phyloP scores from a whole-genome alignment of 805 yeast species.

The Barnettozyma sucrosica region DNA sequence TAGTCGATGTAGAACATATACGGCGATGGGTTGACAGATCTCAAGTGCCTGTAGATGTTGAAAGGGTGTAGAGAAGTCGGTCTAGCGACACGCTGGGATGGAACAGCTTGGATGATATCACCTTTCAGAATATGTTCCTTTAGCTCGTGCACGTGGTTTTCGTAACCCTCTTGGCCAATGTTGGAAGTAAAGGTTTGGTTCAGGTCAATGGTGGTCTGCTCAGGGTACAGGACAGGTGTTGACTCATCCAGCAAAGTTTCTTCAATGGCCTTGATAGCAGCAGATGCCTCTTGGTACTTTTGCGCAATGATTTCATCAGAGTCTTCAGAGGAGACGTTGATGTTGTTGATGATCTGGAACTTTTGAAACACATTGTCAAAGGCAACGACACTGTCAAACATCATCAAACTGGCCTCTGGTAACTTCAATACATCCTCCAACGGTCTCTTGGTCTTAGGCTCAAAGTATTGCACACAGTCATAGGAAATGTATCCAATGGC shows the following conservation, averaged over 20 bases:
- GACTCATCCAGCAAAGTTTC: conserved; percentile 39
- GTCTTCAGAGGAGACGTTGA: conserved; percentile 39
- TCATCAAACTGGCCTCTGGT: conserved; percentile 91
- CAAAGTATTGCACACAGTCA: conserved; percentile 95
- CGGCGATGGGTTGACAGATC: conserved; percentile 97
- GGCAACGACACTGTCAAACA: conserved; percentile 84
- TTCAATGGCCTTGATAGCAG: conserved; percentile 54
- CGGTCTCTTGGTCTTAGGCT: conserved; percentile 76
- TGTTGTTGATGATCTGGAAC: conserved; percentile 83
- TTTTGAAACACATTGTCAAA: conserved; percentile 93
- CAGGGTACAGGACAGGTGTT: conserved; percentile 52
- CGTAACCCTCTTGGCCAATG: conserved; percentile 92
- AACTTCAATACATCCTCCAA: conserved; percentile 74
- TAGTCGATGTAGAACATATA: conserved; percentile 92
- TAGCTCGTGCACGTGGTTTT: conserved; percentile 65
- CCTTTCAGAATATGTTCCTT: conserved; percentile 83
- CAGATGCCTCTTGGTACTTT: conserved; percentile 50
- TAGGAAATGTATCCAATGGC: conserved; percentile 95
- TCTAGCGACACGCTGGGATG: conserved; percentile 93
- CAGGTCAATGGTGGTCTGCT: conserved; percentile 65
- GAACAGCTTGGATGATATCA: conserved; percentile 96
- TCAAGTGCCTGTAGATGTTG: conserved; percentile 87
- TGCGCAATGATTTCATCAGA: conserved; percentile 29
- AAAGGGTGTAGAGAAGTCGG: conserved; percentile 95
- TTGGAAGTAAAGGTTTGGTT: conserved; percentile 76